Base-by-base conservation (phyloP, 129 eudicot species). In the Lactuca saligna region DNA sequence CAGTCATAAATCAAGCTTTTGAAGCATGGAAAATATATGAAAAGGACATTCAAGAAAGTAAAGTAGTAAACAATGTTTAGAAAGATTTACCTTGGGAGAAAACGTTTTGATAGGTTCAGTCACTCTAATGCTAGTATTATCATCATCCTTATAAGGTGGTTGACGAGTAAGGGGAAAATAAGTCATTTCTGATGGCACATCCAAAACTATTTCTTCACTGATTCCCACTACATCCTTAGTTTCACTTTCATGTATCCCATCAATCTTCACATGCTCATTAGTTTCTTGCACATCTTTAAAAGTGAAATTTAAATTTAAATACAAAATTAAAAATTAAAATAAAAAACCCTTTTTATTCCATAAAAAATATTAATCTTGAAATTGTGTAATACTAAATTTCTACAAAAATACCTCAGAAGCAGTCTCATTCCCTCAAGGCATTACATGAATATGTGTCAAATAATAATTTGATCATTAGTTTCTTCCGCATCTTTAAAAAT, bases 401-500 rank as follows among this genome's bases (percentile, higher is more conserved):
- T 20, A 20, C 20, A 20, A 20, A 20, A 20, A 20, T 20, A 20
- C 20, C 20, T 20, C 20, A 20, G 20, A 20, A 20, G 20, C 20
- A 20, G 20, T 20, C 20, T 20, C 20, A 20, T 20, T 20, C 20
- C 20, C 20, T 20, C 20, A 20, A 20, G 20, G 20, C 20, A 20
- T 20, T 20, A 20, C 20, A 20, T 20, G 20, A 20, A 20, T 20
- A 20, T 20, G 20, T 20, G 20, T 20, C 20, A 20, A 20, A 20
- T 20, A 20, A 20, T 20, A 20, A 20, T 20, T 20, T 20, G 20
- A 20, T 20, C 20, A 20, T 20, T 20, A 20, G 20, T 20, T 20
- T 20, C 96, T 82, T 84, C 94, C 72, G 61, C 81, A 61, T 84
- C 90, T 78, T 89, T 89, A 72, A 77, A 89, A 51, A 94, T 86